Evolutionary conservation across 106 monocot species (phyloP).

Genomic region (Xerophyta viscosa): DNA sequence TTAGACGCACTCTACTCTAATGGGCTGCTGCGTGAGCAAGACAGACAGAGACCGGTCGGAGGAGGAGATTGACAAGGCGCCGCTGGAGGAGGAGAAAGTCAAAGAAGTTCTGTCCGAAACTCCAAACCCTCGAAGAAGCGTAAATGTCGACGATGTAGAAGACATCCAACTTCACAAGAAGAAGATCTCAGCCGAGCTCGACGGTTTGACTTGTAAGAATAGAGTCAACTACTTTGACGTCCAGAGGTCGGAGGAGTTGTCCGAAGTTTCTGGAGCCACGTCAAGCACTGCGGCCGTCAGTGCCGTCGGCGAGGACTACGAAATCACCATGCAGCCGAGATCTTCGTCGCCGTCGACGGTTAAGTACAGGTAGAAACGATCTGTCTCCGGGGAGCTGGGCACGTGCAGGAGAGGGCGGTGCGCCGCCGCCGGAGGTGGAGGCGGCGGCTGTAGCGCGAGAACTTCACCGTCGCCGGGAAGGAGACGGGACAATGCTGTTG

Average conservation of each 20-base stretch:
- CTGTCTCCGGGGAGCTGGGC: conserved; percentile 27
- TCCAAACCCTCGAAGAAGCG: conserved; percentile 5
- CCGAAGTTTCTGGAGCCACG: conserved; percentile 17
- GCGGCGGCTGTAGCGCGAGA: conserved; percentile 13
- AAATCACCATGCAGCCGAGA: neutral
- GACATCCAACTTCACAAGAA: neutral
- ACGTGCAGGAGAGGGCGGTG: conserved; percentile 3
- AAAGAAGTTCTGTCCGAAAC: conserved; percentile 68
- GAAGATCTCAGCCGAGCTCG: neutral
- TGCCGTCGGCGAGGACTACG: conserved; percentile 3
- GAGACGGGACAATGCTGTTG: conserved; percentile 1
- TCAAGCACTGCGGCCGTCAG: conserved; percentile 14
- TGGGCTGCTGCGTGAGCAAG: conserved; percentile 9
- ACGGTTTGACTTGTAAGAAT: neutral
- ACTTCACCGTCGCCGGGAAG: conserved; percentile 25
- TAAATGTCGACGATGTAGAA: neutral
- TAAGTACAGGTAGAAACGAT: conserved; percentile 12
- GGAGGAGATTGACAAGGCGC: conserved; percentile 2
- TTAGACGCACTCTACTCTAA: too few relatives aligned
- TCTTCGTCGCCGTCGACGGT: conserved; percentile 6
- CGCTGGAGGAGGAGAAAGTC: conserved; percentile 37
- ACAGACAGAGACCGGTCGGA: too few relatives aligned
- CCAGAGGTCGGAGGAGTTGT: conserved; percentile 16
- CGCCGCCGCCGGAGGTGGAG: conserved; percentile 3
- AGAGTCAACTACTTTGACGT: neutral